A percentile compares a stretch with the other conserved stretches of the same genome.
Conservation (phyloP, 169 alveolate genomes). For the Eimeria acervulina region DNA sequence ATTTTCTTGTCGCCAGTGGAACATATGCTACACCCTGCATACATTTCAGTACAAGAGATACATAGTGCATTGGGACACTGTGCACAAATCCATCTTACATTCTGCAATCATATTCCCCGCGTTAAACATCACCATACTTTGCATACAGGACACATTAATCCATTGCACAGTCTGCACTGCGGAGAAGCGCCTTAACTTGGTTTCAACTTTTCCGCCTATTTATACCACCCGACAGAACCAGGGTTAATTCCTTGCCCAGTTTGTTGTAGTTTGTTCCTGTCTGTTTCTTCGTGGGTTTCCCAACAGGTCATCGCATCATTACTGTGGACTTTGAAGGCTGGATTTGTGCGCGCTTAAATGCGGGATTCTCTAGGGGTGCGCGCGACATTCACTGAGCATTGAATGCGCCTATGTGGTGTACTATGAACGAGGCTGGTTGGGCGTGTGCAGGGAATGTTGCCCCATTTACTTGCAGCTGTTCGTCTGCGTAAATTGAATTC, state of each 20-base stretch:
- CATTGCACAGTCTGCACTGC: not conserved
- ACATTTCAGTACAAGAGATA: not conserved
- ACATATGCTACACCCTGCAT: not conserved
- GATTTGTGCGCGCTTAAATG: conserved; percentile 68
- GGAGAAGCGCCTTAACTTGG: not conserved
- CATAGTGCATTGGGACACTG: not conserved
- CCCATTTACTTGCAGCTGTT: not conserved
- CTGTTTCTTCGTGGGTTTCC: not conserved
- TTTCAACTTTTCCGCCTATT: not conserved
- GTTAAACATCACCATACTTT: not conserved
- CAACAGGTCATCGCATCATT: conserved; percentile 69
- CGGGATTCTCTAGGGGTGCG: conserved; percentile 69
- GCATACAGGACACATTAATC: not conserved
- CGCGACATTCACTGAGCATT: not conserved
- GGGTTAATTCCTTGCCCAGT: not conserved
- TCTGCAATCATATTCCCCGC: not conserved
- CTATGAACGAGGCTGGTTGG: not conserved
- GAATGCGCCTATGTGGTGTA: not conserved
- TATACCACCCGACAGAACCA: not conserved
- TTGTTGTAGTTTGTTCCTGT: not conserved
- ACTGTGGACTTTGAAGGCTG: conserved; percentile 71
- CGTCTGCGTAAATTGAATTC: not conserved
- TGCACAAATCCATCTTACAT: not conserved
- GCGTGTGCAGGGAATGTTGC: not conserved
- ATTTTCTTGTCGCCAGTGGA: not conserved